A percentile compares a stretch with the other conserved stretches of the same genome.
phyloP scores from a whole-genome alignment of 148 eudicot species.

The Fallopia convolvulus region DNA sequence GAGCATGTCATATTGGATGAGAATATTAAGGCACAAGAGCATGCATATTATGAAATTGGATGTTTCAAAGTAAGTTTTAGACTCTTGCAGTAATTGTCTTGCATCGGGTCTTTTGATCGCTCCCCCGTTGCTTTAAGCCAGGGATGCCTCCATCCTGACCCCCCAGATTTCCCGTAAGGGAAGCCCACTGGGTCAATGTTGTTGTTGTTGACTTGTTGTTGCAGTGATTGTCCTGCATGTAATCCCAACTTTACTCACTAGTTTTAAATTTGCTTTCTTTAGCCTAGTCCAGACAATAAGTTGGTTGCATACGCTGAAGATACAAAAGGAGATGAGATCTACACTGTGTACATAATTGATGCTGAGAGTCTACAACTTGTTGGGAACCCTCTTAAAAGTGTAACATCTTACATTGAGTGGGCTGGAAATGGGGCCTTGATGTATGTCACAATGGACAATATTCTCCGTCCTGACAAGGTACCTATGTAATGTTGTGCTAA shows the following conservation, averaged over 20 bases:
- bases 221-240: background rate
- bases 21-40: constrained; percentile 63
- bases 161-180: no score
- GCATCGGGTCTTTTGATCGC: no score
- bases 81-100: background rate
- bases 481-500: background rate
- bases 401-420: constrained; percentile 68
- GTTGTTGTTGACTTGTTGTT: no score
- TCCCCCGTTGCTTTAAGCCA: no score
- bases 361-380: constrained; percentile 46
- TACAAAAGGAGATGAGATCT: constrained; percentile 88
- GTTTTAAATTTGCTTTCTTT: constrained; percentile 13
- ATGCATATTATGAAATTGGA: constrained; percentile 51
- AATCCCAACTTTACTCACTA: background rate
- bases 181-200: no score
- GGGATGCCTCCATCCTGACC: no score
- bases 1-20: constrained; percentile 86
- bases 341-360: constrained; percentile 57
- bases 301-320: constrained; percentile 93
- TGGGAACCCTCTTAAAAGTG: constrained; percentile 61
- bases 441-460: constrained; percentile 77
- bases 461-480: constrained; percentile 86
- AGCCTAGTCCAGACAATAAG: constrained; percentile 81
- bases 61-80: constrained; percentile 46
- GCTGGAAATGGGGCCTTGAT: constrained; percentile 75